These are phyloP conservation scores for Cnidoscolus chayamansa DNA, from an alignment of 441 rosid species.

Conservation along the genomic window DNA sequence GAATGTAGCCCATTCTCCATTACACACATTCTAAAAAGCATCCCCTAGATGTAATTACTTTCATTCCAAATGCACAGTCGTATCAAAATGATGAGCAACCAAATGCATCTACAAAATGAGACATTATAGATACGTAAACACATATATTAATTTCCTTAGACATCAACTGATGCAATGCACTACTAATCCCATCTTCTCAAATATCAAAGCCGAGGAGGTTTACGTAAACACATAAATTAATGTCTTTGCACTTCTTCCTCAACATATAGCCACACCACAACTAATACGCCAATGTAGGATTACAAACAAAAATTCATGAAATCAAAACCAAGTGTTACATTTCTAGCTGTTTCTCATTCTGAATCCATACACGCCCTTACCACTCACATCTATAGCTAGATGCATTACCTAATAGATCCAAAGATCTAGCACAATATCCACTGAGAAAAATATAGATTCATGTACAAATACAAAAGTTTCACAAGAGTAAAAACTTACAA, in stretches of 20 bases:
- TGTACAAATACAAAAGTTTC: background rate
- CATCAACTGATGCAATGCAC: background rate
- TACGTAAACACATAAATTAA: background rate
- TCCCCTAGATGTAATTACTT: background rate
- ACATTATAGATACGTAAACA: background rate
- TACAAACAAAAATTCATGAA: background rate
- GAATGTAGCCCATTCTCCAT: background rate
- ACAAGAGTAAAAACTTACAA: conserved; percentile 46
- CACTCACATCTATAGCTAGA: background rate
- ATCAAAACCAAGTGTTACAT: background rate
- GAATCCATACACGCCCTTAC: conserved; percentile 6
- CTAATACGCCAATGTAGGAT: background rate
- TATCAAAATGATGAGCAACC: background rate
- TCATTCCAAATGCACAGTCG: background rate
- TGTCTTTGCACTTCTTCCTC: background rate
- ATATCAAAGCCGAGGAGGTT: background rate
- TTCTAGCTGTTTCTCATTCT: background rate
- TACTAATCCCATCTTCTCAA: background rate
- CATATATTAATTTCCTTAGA: no score
- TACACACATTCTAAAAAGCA: background rate
- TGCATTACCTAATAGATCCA: conserved; percentile 30
- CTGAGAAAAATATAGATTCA: background rate
- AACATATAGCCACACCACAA: background rate
- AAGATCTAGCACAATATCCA: conserved; percentile 22
- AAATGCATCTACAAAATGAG: background rate